phyloP scores from a whole-genome alignment of 2,329 filamentous ascomycete species.

The Colletotrichum tabaci region DNA sequence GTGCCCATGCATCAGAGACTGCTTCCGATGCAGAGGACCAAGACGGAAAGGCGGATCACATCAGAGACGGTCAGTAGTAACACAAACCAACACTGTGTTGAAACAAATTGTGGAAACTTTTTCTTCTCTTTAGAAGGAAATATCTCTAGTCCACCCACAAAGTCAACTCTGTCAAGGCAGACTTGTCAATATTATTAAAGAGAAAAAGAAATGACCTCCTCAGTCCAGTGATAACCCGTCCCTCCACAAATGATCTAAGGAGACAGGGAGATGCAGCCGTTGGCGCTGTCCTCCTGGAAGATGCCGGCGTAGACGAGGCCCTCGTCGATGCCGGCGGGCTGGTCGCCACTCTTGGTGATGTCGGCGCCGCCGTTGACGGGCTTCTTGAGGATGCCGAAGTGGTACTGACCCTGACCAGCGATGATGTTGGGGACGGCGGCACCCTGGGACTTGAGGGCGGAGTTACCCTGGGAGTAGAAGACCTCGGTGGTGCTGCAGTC shows the following conservation, averaged over 20 bases:
- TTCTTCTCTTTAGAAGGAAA: conserved; percentile 14
- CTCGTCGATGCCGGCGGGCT: conserved; percentile 65
- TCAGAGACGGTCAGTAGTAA: background rate
- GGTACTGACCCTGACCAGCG: conserved; percentile 72
- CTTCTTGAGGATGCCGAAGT: conserved; percentile 76
- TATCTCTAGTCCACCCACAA: background rate
- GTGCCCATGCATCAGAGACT: background rate
- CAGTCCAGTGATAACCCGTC: background rate
- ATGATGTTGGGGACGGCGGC: conserved; percentile 64
- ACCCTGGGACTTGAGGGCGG: conserved; percentile 63
- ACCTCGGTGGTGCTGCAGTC: conserved; percentile 66
- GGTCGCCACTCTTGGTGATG: conserved; percentile 63
- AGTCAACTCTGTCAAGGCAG: conserved; percentile 19
- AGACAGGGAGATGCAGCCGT: conserved; percentile 33
- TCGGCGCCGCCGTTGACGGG: conserved; percentile 61
- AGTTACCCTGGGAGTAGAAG: conserved; percentile 67
- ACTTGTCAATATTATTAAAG: conserved; percentile 7
- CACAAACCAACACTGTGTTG: background rate
- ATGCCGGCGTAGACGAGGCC: conserved; percentile 67
- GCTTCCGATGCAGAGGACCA: background rate
- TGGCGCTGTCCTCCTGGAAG: conserved; percentile 65
- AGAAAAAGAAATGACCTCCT: conserved; percentile 3
- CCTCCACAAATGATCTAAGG: background rate
- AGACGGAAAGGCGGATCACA: too few relatives aligned
- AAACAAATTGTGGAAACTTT: background rate